Conservation (phyloP, 768 basidiomycete species). For the Mycena vitilis region DNA sequence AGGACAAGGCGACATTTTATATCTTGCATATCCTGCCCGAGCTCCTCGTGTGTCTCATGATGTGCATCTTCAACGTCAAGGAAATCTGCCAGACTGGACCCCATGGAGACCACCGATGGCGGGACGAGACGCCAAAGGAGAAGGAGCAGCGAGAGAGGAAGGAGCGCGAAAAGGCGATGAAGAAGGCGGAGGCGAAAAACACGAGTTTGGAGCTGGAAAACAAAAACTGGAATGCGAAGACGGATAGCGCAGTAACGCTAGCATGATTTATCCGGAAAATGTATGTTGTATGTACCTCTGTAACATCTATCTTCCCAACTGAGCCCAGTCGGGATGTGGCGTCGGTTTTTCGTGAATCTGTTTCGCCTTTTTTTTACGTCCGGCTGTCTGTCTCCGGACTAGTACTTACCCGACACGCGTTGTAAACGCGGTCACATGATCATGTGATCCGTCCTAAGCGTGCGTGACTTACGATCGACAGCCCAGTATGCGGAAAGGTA, state of each 20-base stretch:
- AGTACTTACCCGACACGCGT: too few relatives aligned
- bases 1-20: slow-evolving; percentile 48
- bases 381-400: too few relatives aligned
- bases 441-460: too few relatives aligned
- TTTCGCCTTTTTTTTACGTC: too few relatives aligned
- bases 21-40: slow-evolving; percentile 49
- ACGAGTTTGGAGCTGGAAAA: not conserved
- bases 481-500: too few relatives aligned
- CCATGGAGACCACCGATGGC: slow-evolving; percentile 39
- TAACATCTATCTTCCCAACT: too few relatives aligned
- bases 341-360: too few relatives aligned
- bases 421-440: too few relatives aligned
- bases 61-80: slow-evolving; percentile 42
- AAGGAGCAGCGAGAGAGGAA: slow-evolving; percentile 36
- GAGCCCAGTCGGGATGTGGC: too few relatives aligned
- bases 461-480: too few relatives aligned
- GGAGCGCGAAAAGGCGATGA: slow-evolving; percentile 22
- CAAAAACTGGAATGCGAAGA: not conserved
- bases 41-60: slow-evolving; percentile 41
- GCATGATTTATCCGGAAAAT: not conserved
- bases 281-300: too few relatives aligned
- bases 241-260: not conserved
- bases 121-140: slow-evolving; percentile 42
- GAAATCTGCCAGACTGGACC: slow-evolving; percentile 43
- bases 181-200: slow-evolving; percentile 15